phyloP scores from a whole-genome alignment of 1,284 basidiomycete genomes.

The Ustilago bromivora region DNA sequence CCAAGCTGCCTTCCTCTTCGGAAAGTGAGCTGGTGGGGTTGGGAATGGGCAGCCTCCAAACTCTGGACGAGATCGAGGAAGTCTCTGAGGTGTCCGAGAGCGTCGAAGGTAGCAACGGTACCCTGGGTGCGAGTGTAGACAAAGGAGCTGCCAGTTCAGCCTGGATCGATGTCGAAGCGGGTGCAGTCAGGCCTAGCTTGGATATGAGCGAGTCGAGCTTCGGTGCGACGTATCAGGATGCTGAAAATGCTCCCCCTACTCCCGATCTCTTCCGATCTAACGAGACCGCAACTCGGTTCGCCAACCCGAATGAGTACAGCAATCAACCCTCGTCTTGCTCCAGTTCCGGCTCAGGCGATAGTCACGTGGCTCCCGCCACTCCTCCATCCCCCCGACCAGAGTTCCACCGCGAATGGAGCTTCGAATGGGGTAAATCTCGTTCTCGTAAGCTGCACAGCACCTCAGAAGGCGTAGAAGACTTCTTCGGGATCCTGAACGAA shows the following conservation, averaged over 20 bases:
- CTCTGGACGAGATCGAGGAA: constrained; percentile 59
- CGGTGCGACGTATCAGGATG: constrained; percentile 33
- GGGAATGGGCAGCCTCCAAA: constrained; percentile 49
- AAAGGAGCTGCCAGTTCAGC: constrained; percentile 15
- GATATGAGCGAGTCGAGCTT: constrained; percentile 44
- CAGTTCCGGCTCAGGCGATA: constrained; percentile 47
- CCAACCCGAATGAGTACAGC: constrained; percentile 24
- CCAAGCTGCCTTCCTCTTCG: constrained; percentile 27
- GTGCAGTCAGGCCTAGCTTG: constrained; percentile 23
- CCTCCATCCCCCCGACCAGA: constrained; percentile 53
- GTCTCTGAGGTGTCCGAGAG: constrained; percentile 49
- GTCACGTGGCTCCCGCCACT: constrained; percentile 41
- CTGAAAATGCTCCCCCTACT: constrained; percentile 39
- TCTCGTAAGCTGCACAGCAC: constrained; percentile 12
- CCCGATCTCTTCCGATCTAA: constrained; percentile 35
- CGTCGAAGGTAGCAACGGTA: constrained; percentile 34
- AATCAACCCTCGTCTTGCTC: constrained; percentile 25
- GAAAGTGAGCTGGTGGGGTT: constrained; percentile 42
- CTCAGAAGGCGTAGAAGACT: constrained; percentile 54
- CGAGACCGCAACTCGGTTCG: neutral
- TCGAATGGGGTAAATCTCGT: constrained; percentile 43
- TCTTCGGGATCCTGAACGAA: constrained; percentile 59
- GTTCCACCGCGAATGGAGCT: constrained; percentile 61
- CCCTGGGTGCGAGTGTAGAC: constrained; percentile 14
- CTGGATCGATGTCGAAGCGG: constrained; percentile 46